These are phyloP conservation scores for Zalerion maritima DNA, from an alignment of 495 filamentous ascomycete genomes.

Conservation along the genomic window DNA sequence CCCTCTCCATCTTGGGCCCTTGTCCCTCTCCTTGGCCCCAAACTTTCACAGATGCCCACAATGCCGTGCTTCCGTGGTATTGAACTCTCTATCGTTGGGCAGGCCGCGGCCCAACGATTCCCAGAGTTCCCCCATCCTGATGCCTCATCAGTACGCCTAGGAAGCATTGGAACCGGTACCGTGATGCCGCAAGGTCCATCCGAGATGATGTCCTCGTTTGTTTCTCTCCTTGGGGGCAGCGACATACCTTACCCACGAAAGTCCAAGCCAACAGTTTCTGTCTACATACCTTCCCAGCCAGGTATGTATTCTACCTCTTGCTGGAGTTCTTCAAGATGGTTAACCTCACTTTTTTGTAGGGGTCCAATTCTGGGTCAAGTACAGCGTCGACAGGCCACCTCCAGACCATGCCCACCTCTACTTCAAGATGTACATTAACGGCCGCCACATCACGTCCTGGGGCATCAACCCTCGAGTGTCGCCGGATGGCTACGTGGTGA, in stretches of 20 bases:
- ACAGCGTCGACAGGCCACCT: slow-evolving; percentile 17
- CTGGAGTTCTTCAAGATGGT: neutral
- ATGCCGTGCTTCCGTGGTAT: slow-evolving; percentile 37
- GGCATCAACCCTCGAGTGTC: slow-evolving; percentile 21
- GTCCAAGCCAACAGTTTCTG: slow-evolving; percentile 24
- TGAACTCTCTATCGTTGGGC: slow-evolving; percentile 22
- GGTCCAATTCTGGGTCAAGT: slow-evolving; percentile 30
- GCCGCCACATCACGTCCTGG: slow-evolving; percentile 28
- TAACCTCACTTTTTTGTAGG: slow-evolving; percentile 15
- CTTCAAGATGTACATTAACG: slow-evolving; percentile 39
- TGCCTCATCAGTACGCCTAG: slow-evolving; percentile 22
- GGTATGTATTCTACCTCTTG: slow-evolving; percentile 14
- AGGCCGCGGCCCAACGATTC: slow-evolving; percentile 15
- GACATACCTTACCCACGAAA: slow-evolving; percentile 16
- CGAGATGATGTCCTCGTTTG: slow-evolving; percentile 1
- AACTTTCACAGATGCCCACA: too few relatives aligned
- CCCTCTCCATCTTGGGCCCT: too few relatives aligned
- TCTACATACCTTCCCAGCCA: slow-evolving; percentile 34
- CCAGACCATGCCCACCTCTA: slow-evolving; percentile 23
- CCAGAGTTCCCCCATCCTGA: slow-evolving; percentile 39
- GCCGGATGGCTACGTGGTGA: slow-evolving; percentile 21
- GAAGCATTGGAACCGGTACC: slow-evolving; percentile 6
- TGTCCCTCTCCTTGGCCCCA: too few relatives aligned
- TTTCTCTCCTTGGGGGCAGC: slow-evolving; percentile 2
- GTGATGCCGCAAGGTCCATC: slow-evolving; percentile 1